A percentile compares a stretch with the other conserved stretches of the same genome.
These are phyloP conservation scores for Astrothelium macrocarpum DNA, from an alignment of 495 filamentous ascomycete species.

Conservation along the genomic window DNA sequence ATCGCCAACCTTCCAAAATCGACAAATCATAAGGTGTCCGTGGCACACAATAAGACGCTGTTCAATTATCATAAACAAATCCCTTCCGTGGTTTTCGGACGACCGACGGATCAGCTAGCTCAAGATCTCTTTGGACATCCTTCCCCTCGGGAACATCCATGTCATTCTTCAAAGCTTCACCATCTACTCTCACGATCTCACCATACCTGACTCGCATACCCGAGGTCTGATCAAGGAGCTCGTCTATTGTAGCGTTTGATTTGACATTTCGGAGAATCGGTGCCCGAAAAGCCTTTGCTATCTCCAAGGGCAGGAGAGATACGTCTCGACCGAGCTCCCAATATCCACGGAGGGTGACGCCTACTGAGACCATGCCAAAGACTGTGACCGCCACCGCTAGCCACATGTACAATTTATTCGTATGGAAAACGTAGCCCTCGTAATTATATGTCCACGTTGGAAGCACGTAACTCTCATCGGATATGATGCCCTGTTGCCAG, in stretches of 20 bases:
- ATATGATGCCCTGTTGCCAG: too few relatives aligned
- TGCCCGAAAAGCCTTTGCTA: constrained; percentile 19
- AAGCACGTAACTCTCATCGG: too few relatives aligned
- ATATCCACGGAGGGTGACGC: constrained; percentile 12
- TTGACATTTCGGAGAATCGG: constrained; percentile 9
- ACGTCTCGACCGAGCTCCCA: constrained; percentile 17
- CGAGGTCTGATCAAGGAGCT: not conserved
- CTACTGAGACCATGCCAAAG: not conserved
- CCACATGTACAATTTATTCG: not conserved
- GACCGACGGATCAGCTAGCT: not conserved
- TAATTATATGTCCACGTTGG: too few relatives aligned
- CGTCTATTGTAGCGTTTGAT: not conserved
- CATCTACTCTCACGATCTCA: not conserved
- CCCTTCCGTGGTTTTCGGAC: not conserved
- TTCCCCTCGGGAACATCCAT: not conserved
- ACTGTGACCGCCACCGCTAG: constrained; percentile 11
- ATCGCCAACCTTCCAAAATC: too few relatives aligned
- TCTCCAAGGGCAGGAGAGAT: constrained; percentile 17
- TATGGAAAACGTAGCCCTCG: too few relatives aligned
- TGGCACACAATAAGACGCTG: too few relatives aligned
- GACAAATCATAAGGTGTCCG: too few relatives aligned
- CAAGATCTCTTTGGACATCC: not conserved
- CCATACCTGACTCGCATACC: not conserved
- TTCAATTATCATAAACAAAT: not conserved
- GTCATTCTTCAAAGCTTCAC: not conserved